A percentile compares a stretch with the other conserved stretches of the same genome.
Evolutionary conservation across 2,329 filamentous ascomycete genomes (phyloP).

Genomic region (Aschersonia sp.): DNA sequence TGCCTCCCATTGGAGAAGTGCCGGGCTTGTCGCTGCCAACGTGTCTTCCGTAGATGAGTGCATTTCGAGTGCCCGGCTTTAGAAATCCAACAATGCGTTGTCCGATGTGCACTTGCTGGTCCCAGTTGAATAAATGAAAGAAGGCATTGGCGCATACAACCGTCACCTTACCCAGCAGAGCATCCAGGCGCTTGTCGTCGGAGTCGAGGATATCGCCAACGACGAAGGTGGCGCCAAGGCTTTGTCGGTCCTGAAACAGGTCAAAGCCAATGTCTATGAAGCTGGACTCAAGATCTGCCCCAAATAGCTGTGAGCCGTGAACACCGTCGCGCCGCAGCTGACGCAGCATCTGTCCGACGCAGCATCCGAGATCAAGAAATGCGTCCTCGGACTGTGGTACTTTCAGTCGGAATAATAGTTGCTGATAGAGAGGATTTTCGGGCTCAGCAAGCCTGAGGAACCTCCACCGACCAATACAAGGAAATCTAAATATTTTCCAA

Average conservation of each 20-base stretch:
- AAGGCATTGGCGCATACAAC: slow-evolving; percentile 35
- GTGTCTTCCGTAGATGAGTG: slow-evolving; percentile 36
- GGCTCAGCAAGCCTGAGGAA: slow-evolving; percentile 29
- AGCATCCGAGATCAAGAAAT: slow-evolving; percentile 35
- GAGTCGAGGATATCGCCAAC: slow-evolving; percentile 33
- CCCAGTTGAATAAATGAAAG: slow-evolving; percentile 35
- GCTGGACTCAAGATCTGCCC: slow-evolving; percentile 30
- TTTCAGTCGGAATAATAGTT: slow-evolving; percentile 26
- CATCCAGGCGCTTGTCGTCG: slow-evolving; percentile 18
- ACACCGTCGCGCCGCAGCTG: slow-evolving; percentile 36
- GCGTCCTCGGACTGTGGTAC: slow-evolving; percentile 21
- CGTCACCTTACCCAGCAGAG: slow-evolving; percentile 24
- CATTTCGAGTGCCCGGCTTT: slow-evolving; percentile 25
- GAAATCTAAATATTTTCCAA: slow-evolving; percentile 28
- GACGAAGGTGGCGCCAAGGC: slow-evolving; percentile 31
- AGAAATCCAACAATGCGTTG: slow-evolving; percentile 30
- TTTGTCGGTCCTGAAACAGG: slow-evolving; percentile 44
- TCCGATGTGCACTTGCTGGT: slow-evolving; percentile 29
- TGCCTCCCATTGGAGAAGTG: slow-evolving; percentile 7
- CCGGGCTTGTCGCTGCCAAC: slow-evolving; percentile 23
- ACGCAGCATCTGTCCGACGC: slow-evolving; percentile 34
- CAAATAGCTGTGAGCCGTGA: slow-evolving; percentile 30
- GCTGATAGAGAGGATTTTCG: slow-evolving; percentile 25
- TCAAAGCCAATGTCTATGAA: slow-evolving; percentile 47
- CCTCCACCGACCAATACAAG: slow-evolving; percentile 34